These are phyloP conservation scores for Cyberlindnera subsufficiens DNA, from an alignment of 805 yeast genomes.

Conservation along the genomic window DNA sequence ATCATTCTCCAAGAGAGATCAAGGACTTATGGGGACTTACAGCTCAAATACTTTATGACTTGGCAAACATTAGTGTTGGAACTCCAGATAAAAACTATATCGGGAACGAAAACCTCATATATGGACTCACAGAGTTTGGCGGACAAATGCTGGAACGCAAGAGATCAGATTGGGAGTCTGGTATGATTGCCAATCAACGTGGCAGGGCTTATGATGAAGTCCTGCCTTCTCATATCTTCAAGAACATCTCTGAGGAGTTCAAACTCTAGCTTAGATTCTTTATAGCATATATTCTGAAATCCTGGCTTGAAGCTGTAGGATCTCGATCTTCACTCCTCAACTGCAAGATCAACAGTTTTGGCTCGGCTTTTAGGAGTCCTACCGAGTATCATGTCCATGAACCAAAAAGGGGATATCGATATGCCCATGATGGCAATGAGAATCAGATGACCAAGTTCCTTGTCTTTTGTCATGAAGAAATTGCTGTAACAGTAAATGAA, in stretches of 20 bases:
- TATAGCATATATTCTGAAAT: too few species aligned
- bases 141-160: conserved; percentile 43
- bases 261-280: conserved; percentile 1
- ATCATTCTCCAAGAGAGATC: conserved; percentile 33
- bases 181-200: conserved; percentile 38
- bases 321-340: too few species aligned
- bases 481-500: too few species aligned
- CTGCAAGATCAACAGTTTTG: too few species aligned
- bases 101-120: conserved; percentile 65
- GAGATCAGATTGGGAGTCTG: conserved; percentile 49
- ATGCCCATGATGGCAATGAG: too few species aligned
- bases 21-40: conserved; percentile 83
- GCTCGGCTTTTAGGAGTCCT: too few species aligned
- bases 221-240: conserved; percentile 24
- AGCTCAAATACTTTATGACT: conserved; percentile 70
- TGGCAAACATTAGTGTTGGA: conserved; percentile 48
- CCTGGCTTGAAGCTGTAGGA: too few species aligned
- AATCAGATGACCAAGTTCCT: too few species aligned
- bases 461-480: too few species aligned
- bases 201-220: conserved; percentile 27
- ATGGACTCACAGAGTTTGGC: conserved; percentile 48
- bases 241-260: conserved; percentile 14
- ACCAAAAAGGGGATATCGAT: too few species aligned
- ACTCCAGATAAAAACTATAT: conserved; percentile 25
- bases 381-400: too few species aligned